Conservation (phyloP, 2,329 filamentous ascomycete genomes). For the Hirsutella minnesotensis region DNA sequence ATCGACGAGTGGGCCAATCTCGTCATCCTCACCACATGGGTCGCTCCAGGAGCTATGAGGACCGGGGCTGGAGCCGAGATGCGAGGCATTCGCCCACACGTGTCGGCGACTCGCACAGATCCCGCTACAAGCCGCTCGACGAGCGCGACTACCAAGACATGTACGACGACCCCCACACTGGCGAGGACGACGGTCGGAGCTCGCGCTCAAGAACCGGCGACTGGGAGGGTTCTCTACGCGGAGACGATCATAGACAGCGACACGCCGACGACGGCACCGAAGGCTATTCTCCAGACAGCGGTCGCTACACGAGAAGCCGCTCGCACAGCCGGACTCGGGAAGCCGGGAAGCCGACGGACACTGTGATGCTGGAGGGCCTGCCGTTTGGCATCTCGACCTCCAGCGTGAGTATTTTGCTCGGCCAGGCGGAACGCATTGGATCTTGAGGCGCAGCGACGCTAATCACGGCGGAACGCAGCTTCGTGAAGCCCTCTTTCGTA, state of each 20-base stretch:
- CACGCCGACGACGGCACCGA: conserved; percentile 3
- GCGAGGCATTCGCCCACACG: conserved; percentile 12
- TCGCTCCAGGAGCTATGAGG: conserved; percentile 11
- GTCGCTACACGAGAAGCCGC: conserved; percentile 12
- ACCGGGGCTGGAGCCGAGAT: conserved; percentile 15
- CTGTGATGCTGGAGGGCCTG: conserved; percentile 43
- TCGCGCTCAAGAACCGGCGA: conserved; percentile 9
- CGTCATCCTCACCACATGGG: conserved; percentile 13
- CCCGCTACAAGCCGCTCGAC: conserved; percentile 15
- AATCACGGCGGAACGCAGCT: conserved; percentile 15
- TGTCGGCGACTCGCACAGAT: conserved; percentile 11
- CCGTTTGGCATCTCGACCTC: conserved; percentile 34
- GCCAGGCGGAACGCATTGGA: background rate
- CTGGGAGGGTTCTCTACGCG: conserved; percentile 9
- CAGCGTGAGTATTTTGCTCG: conserved; percentile 26
- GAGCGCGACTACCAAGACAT: conserved; percentile 23
- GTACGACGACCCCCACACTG: conserved; percentile 24
- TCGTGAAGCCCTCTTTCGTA: conserved; percentile 21
- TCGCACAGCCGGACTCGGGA: conserved; percentile 24
- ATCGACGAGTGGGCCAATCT: conserved; percentile 15
- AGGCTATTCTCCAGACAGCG: background rate
- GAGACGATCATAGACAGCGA: conserved; percentile 9
- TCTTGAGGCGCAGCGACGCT: background rate
- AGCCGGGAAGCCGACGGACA: conserved; percentile 32
- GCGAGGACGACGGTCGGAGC: conserved; percentile 6